These are phyloP conservation scores for Rubroshorea leprosula DNA, from an alignment of 345 rosid species.

Conservation along the genomic window DNA sequence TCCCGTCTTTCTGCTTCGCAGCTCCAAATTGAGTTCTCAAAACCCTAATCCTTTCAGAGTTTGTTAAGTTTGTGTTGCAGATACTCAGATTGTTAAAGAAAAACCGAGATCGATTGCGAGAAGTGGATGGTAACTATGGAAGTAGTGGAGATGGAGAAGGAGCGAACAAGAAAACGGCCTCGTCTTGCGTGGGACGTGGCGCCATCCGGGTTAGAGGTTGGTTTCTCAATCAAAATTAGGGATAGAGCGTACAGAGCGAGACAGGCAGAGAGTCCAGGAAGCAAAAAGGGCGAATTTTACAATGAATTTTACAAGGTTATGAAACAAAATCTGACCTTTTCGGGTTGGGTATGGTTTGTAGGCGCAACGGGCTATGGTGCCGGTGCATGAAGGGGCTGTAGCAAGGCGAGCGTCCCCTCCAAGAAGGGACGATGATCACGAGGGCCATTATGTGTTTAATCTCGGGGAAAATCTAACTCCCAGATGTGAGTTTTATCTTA, in stretches of 20 bases:
- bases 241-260: constrained; percentile 17
- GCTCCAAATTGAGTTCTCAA: neutral
- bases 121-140: constrained; percentile 21
- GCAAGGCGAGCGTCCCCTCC: constrained; percentile 48
- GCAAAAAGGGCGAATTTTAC: constrained; percentile 2
- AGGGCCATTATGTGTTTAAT: constrained; percentile 61
- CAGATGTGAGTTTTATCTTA: constrained; percentile 44
- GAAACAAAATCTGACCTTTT: constrained; percentile 23
- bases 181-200: constrained; percentile 65
- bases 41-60: neutral
- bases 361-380: constrained; percentile 36
- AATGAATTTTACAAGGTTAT: constrained; percentile 3
- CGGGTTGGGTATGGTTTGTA: constrained; percentile 26
- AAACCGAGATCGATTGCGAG: constrained; percentile 5
- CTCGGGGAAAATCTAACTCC: constrained; percentile 73
- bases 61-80: constrained; percentile 31
- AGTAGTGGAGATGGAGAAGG: constrained; percentile 38
- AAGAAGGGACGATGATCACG: constrained; percentile 56
- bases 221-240: constrained; percentile 19
- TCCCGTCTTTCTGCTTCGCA: neutral
- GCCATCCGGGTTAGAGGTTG: constrained; percentile 52
- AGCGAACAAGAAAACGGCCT: constrained; percentile 55
- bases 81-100: neutral
- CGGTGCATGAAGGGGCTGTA: constrained; percentile 26
- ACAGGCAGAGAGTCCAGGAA: neutral